Base-by-base conservation (phyloP, 352 stramenopile genomes). In the Stramenopiles sp. region DNA sequence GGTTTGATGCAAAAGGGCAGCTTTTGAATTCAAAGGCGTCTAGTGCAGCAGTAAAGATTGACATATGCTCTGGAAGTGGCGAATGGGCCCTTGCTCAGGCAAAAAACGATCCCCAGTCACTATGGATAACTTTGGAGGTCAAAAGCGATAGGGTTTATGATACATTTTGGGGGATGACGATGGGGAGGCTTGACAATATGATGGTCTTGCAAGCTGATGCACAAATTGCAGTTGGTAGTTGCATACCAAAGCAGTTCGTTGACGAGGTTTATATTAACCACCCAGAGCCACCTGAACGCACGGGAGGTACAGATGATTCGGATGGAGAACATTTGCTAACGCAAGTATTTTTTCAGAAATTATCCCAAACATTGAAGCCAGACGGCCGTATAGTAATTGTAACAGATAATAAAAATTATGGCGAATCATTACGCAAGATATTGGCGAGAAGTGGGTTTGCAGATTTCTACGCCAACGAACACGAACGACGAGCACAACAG, bases 331-430 rank as follows among this genome's bases (percentile, higher is more conserved):
- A 85, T 80, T 75, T 85, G 22, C 55, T 85, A 44, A 80, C 76
- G 22, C 7, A 25, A 0, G 1, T 25, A 4, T 84, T 84, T 67
- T 31, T 85, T 0, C 14, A 25, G 30, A 29, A 81, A 30, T 55
- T 75, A 67, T n/a, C 44, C 8, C 33, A 55, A 7, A 30, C 82
- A 4, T 76, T 85, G 14, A 81, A 80, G 39, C 81, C 75, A 1
- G 81, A 71, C 29, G 83, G 83, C 0, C 7, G 29, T 7, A 44
- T 84, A 25, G 82, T 76, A 1, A 82, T 85, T 30, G 78, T 85
- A 27, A 85, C 81, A 22, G 83, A 85, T 82, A 85, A 85, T 81
- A 80, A 84, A 39, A 81, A 76, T 67, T 85, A 84, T 67, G 81
- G 67, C 7, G 30, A 76, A 30, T 67, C 81, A 8, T 76, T 84